Evolutionary conservation across 495 filamentous ascomycete species (phyloP).

Genomic region (Xanthoparmelia taractica): DNA sequence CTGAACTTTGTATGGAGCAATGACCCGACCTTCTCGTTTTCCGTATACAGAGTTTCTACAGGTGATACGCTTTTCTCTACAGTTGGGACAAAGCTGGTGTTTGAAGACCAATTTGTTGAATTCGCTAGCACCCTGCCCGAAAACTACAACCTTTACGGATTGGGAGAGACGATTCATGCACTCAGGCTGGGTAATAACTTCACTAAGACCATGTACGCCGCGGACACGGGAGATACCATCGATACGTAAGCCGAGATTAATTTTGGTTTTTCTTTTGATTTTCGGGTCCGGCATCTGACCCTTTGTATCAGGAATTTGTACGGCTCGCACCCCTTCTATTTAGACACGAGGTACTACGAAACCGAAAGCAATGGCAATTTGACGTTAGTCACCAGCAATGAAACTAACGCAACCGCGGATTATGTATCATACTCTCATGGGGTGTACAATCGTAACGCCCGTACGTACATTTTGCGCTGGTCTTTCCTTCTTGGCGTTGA

Average conservation of each 20-base stretch:
- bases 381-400: constrained; percentile 47
- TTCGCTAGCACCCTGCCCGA: constrained; percentile 49
- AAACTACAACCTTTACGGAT: constrained; percentile 57
- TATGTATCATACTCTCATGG: constrained; percentile 58
- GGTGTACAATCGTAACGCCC: constrained; percentile 56
- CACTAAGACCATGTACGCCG: constrained; percentile 61
- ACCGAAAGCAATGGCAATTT: constrained; percentile 45
- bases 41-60: constrained; percentile 47
- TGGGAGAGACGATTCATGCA: constrained; percentile 54
- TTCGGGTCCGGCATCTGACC: not conserved
- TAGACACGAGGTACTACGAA: constrained; percentile 59
- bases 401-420: constrained; percentile 43
- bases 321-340: constrained; percentile 54
- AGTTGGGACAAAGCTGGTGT: constrained; percentile 48
- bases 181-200: constrained; percentile 52
- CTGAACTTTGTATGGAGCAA: constrained; percentile 53
- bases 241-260: constrained; percentile 37
- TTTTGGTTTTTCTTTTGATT: not conserved
- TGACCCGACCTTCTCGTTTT: constrained; percentile 54
- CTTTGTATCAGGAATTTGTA: constrained; percentile 45
- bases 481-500: too few relatives aligned
- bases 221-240: constrained; percentile 58
- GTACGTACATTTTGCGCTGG: too few relatives aligned
- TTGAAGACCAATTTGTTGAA: constrained; percentile 59
- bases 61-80: constrained; percentile 53